Evolutionary conservation across 495 filamentous ascomycete species (phyloP).

Genomic region (Cercophora samala): DNA sequence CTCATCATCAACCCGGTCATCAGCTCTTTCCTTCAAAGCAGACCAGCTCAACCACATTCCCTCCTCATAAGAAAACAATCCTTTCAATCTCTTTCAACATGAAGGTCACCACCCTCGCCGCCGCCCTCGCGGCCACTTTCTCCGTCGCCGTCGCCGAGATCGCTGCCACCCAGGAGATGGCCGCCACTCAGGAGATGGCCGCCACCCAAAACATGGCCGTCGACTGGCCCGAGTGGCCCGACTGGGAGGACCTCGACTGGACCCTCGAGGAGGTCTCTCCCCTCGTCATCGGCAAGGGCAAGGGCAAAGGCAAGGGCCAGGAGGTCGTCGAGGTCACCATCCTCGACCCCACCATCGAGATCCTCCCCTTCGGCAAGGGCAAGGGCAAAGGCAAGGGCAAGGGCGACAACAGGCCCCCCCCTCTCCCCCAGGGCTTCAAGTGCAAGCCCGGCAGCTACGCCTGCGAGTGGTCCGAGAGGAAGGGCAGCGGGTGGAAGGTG

Average conservation of each 20-base stretch:
- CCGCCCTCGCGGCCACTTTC: conserved; percentile 19
- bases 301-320: neutral
- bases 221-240: neutral
- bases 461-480: conserved; percentile 21
- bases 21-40: conserved; percentile 9
- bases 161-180: neutral
- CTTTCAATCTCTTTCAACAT: conserved; percentile 23
- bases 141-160: conserved; percentile 15
- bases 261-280: neutral
- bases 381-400: neutral
- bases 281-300: neutral
- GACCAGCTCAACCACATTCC: neutral
- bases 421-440: neutral
- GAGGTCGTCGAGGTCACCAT: neutral
- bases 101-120: conserved; percentile 23
- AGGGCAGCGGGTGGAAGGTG: conserved; percentile 24
- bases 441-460: conserved; percentile 31
- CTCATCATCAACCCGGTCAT: conserved; percentile 2
- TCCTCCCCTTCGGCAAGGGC: neutral
- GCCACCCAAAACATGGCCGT: conserved; percentile 1
- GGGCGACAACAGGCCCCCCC: neutral
- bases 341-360: neutral
- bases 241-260: neutral
- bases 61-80: neutral
- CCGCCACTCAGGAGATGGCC: neutral